Percentiles rank a stretch among this genome's conserved stretches.
Conservation (phyloP, 495 filamentous ascomycete species). For the Aspergillus bertholletiae region DNA sequence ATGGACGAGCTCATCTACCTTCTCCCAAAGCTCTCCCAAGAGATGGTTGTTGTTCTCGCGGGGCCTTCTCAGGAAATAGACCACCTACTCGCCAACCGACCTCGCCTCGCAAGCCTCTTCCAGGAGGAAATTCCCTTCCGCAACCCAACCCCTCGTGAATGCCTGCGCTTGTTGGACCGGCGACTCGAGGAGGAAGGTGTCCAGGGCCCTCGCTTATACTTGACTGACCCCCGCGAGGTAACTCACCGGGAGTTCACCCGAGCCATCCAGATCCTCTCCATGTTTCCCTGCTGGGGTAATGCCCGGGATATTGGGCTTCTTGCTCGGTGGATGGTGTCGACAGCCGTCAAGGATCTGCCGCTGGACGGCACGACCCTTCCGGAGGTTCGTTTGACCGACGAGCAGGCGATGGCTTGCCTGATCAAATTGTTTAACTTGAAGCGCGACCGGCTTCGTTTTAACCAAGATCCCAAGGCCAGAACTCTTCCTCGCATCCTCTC, state of each 20-base stretch:
- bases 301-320: constrained; percentile 14
- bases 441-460: constrained; percentile 17
- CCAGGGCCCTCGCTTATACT: constrained; percentile 3
- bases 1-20: constrained; percentile 60
- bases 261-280: constrained; percentile 16
- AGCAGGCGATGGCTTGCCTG: constrained; percentile 20
- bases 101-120: constrained; percentile 58
- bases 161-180: constrained; percentile 39
- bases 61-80: constrained; percentile 65
- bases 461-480: constrained; percentile 18
- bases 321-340: constrained; percentile 18
- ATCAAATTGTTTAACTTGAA: constrained; percentile 19
- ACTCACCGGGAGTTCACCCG: constrained; percentile 19
- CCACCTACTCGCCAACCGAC: constrained; percentile 55
- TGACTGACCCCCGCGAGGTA: constrained; percentile 10
- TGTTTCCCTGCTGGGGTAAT: constrained; percentile 23
- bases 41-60: constrained; percentile 63
- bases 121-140: constrained; percentile 52
- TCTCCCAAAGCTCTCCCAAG: constrained; percentile 48
- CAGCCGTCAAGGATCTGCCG: constrained; percentile 5
- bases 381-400: constrained; percentile 8
- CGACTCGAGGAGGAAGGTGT: constrained; percentile 16
- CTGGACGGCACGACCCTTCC: constrained; percentile 5
- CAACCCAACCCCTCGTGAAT: constrained; percentile 37
- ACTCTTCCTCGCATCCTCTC: constrained; percentile 15